Conservation (phyloP, 1,139 yeast genomes). For the Candida tropicalis region DNA sequence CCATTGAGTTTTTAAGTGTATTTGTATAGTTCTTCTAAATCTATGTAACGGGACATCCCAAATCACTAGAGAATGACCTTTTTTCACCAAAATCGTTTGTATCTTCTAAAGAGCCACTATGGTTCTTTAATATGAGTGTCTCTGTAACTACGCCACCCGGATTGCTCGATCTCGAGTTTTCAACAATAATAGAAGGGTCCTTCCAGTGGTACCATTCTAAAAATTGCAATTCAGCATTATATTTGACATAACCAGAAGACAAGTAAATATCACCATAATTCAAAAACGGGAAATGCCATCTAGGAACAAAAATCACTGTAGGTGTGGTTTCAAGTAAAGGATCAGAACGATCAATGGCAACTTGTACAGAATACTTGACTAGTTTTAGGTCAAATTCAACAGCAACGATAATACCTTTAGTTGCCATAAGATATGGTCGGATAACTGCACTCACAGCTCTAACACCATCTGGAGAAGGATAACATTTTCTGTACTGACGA, state of each 20-base stretch:
- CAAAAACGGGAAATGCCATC: conserved; percentile 61
- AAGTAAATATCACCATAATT: conserved; percentile 46
- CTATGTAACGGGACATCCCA: conserved; percentile 25
- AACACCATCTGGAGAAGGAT: conserved; percentile 58
- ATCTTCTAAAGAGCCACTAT: conserved; percentile 40
- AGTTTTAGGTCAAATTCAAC: conserved; percentile 59
- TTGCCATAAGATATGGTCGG: conserved; percentile 69
- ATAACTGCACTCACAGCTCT: conserved; percentile 71
- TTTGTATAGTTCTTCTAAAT: neutral
- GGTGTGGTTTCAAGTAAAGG: conserved; percentile 27
- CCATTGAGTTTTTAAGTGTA: conserved; percentile 6
- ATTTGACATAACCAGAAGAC: conserved; percentile 58
- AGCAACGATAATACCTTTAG: conserved; percentile 52
- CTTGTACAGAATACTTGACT: conserved; percentile 49
- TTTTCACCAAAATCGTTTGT: conserved; percentile 23
- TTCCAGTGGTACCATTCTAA: conserved; percentile 70
- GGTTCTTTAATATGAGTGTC: conserved; percentile 41
- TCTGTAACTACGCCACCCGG: conserved; percentile 21
- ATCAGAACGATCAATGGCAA: conserved; percentile 28
- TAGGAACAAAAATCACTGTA: conserved; percentile 69
- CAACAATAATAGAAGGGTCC: conserved; percentile 8
- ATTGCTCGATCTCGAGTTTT: conserved; percentile 11
- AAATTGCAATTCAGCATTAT: conserved; percentile 53
- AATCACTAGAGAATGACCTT: conserved; percentile 15
- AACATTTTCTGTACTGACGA: conserved; percentile 27